Evolutionary conservation across 2,329 filamentous ascomycete species (phyloP).

Genomic region (Hymenoscyphus occultus): DNA sequence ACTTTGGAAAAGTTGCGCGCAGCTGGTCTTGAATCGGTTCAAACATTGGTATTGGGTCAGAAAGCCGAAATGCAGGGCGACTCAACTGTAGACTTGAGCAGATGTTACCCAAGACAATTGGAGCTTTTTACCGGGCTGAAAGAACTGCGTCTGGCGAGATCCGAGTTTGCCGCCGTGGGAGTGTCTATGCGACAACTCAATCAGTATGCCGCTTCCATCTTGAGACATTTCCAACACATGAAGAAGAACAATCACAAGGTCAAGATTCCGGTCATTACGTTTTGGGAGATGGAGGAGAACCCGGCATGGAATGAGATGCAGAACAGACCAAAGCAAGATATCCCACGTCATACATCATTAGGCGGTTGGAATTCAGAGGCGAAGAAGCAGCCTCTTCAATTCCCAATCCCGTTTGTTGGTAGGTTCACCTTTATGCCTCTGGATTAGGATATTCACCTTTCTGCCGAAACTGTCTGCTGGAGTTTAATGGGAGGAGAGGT

Average conservation of each 20-base stretch:
- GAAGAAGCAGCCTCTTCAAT: too few species aligned
- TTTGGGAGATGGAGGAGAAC: background rate
- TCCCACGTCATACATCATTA: too few species aligned
- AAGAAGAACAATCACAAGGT: background rate
- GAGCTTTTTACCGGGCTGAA: background rate
- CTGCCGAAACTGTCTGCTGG: too few species aligned
- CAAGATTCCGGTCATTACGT: background rate
- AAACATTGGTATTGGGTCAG: background rate
- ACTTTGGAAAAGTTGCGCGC: background rate
- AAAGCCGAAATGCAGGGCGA: background rate
- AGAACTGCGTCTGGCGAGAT: background rate
- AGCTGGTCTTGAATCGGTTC: background rate
- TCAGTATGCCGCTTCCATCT: background rate
- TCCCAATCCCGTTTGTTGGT: too few species aligned
- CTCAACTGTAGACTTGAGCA: background rate
- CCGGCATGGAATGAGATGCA: background rate
- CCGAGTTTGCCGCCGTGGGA: background rate
- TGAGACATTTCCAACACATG: background rate
- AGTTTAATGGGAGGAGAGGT: too few species aligned
- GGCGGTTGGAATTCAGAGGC: too few species aligned
- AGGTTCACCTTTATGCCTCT: too few species aligned
- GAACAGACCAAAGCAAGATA: too few species aligned
- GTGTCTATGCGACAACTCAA: background rate
- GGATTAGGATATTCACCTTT: too few species aligned
- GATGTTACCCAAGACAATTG: background rate